Evolutionary conservation across 176 grass and related monocot genomes (phyloP).

Genomic region (Oryza meridionalis): DNA sequence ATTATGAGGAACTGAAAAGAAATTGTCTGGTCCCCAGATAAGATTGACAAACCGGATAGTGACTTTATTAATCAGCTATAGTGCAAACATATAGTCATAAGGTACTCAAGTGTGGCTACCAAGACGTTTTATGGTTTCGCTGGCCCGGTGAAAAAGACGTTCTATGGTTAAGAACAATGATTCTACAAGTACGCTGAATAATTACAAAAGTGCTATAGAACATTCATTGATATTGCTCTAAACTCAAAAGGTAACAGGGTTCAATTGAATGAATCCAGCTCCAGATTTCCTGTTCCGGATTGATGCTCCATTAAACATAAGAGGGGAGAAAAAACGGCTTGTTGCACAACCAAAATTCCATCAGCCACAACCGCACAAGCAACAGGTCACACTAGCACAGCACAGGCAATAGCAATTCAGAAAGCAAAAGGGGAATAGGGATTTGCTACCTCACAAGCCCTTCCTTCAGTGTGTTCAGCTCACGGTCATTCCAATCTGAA

Average conservation of each 20-base stretch:
- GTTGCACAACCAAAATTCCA: background rate
- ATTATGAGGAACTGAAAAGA: constrained; percentile 21
- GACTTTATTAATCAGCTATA: constrained; percentile 15
- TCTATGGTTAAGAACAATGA: constrained; percentile 1
- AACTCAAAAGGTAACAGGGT: constrained; percentile 31
- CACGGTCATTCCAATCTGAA: constrained; percentile 66
- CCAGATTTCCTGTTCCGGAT: constrained; percentile 20
- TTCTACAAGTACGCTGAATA: constrained; percentile 24
- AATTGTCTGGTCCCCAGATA: background rate
- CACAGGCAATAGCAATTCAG: constrained; percentile 8
- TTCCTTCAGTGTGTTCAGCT: constrained; percentile 71
- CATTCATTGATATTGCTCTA: constrained; percentile 11
- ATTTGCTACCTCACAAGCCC: constrained; percentile 75
- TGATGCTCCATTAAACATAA: constrained; percentile 24
- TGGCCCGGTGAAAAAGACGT: background rate
- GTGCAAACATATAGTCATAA: constrained; percentile 20
- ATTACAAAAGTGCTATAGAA: constrained; percentile 5
- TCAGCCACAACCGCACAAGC: constrained; percentile 17
- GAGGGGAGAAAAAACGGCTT: constrained; percentile 29
- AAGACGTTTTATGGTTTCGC: background rate
- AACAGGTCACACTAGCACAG: background rate
- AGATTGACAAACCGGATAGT: constrained; percentile 13
- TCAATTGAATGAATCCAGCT: constrained; percentile 27
- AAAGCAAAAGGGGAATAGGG: background rate
- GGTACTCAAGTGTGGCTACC: constrained; percentile 16